Percentiles rank a stretch among this genome's conserved stretches.
These are phyloP conservation scores for Apophysomyces ossiformis DNA, from an alignment of 371 early-diverging fungal species.

Conservation along the genomic window DNA sequence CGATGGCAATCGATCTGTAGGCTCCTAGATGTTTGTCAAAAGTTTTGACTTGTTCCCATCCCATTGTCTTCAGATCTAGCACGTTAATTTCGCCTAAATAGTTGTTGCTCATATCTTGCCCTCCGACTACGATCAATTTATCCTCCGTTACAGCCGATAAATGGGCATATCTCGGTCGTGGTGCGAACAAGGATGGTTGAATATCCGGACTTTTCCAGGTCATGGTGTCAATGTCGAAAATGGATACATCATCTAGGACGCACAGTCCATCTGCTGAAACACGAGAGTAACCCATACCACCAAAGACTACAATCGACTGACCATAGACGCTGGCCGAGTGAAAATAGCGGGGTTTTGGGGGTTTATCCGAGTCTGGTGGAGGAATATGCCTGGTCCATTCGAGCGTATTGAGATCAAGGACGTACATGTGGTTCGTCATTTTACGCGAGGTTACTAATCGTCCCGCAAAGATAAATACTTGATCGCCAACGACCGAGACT, in stretches of 20 bases:
- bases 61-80: conserved; percentile 67
- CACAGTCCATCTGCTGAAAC: conserved; percentile 45
- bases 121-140: conserved; percentile 74
- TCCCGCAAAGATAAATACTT: conserved; percentile 77
- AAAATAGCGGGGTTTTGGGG: conserved; percentile 71
- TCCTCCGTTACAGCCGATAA: conserved; percentile 65
- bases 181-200: conserved; percentile 56
- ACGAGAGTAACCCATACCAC: conserved; percentile 65
- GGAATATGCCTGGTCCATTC: conserved; percentile 62
- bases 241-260: conserved; percentile 74
- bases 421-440: conserved; percentile 72
- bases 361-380: conserved; percentile 38
- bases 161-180: conserved; percentile 84
- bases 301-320: conserved; percentile 59
- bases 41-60: conserved; percentile 69
- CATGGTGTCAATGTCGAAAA: conserved; percentile 69
- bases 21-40: conserved; percentile 80
- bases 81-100: conserved; percentile 82
- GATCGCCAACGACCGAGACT: conserved; percentile 64
- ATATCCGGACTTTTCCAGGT: conserved; percentile 63
- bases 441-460: conserved; percentile 66
- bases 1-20: conserved; percentile 77
- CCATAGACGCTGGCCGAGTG: conserved; percentile 73
- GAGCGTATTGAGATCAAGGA: conserved; percentile 64
- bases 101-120: conserved; percentile 80